Conservation (phyloP, 257 asterid species). For the Penstemon davidsonii region DNA sequence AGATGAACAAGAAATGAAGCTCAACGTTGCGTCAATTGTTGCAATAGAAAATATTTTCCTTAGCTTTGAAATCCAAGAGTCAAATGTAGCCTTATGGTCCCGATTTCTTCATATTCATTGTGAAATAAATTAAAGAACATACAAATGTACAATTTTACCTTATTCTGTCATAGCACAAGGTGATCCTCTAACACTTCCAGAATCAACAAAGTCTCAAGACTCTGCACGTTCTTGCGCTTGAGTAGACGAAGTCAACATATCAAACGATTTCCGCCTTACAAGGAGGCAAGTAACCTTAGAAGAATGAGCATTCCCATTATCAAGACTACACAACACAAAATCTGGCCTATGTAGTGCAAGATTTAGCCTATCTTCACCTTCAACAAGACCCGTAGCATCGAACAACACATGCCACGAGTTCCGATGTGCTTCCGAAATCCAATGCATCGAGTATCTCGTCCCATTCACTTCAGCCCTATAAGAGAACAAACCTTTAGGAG, state of each 20-base stretch:
- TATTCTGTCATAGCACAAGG: no score
- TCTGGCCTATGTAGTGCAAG: constrained; percentile 75
- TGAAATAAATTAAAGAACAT: no score
- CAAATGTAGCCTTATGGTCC: no score
- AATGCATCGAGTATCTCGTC: constrained; percentile 68
- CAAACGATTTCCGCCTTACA: constrained; percentile 71
- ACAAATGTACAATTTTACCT: no score
- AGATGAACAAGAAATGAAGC: no score
- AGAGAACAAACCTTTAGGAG: constrained; percentile 71
- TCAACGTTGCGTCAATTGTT: no score
- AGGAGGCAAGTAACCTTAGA: constrained; percentile 72
- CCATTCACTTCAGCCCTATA: constrained; percentile 62
- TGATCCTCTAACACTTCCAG: no score
- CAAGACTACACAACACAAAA: constrained; percentile 64
- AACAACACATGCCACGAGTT: constrained; percentile 84
- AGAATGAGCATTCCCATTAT: constrained; percentile 52
- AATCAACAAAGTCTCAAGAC: no score
- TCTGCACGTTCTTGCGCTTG: constrained; percentile 21
- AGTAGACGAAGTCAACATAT: constrained; percentile 45
- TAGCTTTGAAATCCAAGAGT: no score
- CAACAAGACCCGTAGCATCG: constrained; percentile 58
- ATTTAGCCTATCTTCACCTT: constrained; percentile 59
- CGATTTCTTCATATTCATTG: no score
- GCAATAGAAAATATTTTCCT: no score
- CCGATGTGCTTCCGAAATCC: constrained; percentile 85